Percentiles rank a stretch among this genome's conserved stretches.
These are phyloP conservation scores for Astrephomene gubernaculifera DNA, from an alignment of 139 green algal genomes.

Conservation along the genomic window DNA sequence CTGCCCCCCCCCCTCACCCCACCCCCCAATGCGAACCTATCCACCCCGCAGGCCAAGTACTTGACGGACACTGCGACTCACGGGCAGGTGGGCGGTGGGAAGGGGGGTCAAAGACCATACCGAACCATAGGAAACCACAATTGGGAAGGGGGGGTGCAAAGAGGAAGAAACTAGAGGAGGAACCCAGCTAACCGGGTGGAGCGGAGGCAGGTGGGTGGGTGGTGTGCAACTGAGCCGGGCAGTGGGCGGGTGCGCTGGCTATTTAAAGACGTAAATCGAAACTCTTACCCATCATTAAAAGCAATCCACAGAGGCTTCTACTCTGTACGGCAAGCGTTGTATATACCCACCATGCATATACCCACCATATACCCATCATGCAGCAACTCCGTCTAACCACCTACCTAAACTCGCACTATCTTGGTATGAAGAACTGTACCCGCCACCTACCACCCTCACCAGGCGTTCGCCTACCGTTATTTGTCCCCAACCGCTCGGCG, in stretches of 20 bases:
- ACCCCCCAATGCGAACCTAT: background rate
- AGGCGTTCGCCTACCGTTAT: slow-evolving; percentile 32
- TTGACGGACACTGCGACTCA: background rate
- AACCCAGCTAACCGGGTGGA: background rate
- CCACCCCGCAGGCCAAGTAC: background rate
- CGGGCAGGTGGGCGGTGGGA: background rate
- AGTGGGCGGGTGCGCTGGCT: too few relatives aligned
- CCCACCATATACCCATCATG: too few relatives aligned
- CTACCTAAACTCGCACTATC: background rate
- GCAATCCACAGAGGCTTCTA: background rate
- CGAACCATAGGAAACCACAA: too few relatives aligned
- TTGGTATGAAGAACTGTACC: too few relatives aligned
- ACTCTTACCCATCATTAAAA: background rate
- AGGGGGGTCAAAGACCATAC: too few relatives aligned
- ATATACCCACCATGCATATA: background rate
- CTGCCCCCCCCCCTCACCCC: background rate
- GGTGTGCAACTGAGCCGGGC: background rate
- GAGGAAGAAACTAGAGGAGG: background rate
- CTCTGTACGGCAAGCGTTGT: background rate
- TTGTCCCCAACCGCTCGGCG: background rate
- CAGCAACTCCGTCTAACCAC: too few relatives aligned
- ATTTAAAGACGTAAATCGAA: too few relatives aligned
- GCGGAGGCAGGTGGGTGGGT: background rate
- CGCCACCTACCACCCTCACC: background rate
- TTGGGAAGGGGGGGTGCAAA: background rate